Conservation (phyloP, 164 flowering plant species). For the Aristolochia contorta region DNA sequence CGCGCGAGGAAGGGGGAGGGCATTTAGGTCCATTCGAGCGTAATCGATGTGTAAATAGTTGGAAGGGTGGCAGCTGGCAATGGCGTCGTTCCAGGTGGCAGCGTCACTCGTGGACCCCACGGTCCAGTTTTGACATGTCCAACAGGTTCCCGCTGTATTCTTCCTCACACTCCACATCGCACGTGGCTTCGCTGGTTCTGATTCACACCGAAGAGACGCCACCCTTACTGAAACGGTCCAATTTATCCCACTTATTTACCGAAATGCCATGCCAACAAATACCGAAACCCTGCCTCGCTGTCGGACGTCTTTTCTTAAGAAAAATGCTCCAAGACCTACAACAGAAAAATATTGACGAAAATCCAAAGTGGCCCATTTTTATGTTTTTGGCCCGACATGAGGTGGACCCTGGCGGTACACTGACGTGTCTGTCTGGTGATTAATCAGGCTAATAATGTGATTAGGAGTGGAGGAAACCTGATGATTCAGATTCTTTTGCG, state of each 20-base stretch:
- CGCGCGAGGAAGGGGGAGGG: not conserved
- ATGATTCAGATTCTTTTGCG: no score
- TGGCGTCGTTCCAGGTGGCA: conserved; percentile 18
- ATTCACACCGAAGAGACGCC: not conserved
- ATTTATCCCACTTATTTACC: not conserved
- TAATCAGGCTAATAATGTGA: no score
- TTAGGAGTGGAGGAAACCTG: no score
- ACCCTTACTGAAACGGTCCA: not conserved
- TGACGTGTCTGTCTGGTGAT: no score
- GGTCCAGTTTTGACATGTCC: no score
- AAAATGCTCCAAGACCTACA: no score
- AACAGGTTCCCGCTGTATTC: not conserved
- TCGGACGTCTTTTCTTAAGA: no score
- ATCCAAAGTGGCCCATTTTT: no score
- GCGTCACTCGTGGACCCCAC: not conserved
- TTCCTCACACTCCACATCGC: conserved; percentile 6
- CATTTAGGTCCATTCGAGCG: not conserved
- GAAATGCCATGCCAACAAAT: not conserved
- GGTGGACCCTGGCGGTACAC: no score
- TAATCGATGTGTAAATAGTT: not conserved
- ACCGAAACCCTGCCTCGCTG: no score
- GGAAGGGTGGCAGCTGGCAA: conserved; percentile 28
- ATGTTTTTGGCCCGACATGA: no score
- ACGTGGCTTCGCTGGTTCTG: conserved; percentile 34
- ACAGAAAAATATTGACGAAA: no score